Percentiles rank a stretch among this genome's conserved stretches.
Evolutionary conservation across 164 flowering plant species (phyloP).

Genomic region (Vitis riparia): DNA sequence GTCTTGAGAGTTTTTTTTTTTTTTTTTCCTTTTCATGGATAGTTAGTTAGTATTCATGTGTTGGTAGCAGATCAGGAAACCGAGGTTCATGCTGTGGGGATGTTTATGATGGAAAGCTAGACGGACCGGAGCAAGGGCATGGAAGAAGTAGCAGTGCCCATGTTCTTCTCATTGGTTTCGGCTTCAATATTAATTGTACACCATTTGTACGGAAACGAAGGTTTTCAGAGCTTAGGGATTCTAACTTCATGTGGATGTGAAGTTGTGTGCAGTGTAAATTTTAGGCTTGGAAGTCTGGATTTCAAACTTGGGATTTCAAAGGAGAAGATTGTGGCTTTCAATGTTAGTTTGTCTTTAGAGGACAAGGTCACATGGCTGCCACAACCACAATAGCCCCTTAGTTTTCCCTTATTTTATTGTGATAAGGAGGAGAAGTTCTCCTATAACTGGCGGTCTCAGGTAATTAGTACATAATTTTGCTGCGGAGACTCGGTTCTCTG

Average conservation of each 20-base stretch:
- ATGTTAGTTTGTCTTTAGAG: not conserved
- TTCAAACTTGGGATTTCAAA: not conserved
- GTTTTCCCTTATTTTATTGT: too few relatives aligned
- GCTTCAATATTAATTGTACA: not conserved
- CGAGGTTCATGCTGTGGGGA: not conserved
- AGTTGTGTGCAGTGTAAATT: not conserved
- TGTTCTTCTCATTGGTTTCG: not conserved
- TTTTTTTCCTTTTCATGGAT: not conserved
- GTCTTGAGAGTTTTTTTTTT: not conserved
- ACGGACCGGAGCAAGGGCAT: not conserved
- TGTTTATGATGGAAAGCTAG: not conserved
- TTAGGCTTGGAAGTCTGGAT: not conserved
- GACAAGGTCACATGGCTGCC: constrained; percentile 1
- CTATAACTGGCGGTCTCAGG: too few relatives aligned
- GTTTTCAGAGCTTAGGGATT: not conserved
- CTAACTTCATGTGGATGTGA: not conserved
- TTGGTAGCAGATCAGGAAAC: too few relatives aligned
- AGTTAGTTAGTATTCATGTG: not conserved
- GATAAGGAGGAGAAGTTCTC: too few relatives aligned
- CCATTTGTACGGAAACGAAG: not conserved
- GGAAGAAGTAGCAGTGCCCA: constrained; percentile 1
- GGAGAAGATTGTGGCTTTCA: not conserved
- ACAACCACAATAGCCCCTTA: not conserved
- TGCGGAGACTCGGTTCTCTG: too few relatives aligned
- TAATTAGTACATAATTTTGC: too few relatives aligned